These are phyloP conservation scores for Salix purpurea DNA, from an alignment of 345 rosid genomes.

Conservation along the genomic window DNA sequence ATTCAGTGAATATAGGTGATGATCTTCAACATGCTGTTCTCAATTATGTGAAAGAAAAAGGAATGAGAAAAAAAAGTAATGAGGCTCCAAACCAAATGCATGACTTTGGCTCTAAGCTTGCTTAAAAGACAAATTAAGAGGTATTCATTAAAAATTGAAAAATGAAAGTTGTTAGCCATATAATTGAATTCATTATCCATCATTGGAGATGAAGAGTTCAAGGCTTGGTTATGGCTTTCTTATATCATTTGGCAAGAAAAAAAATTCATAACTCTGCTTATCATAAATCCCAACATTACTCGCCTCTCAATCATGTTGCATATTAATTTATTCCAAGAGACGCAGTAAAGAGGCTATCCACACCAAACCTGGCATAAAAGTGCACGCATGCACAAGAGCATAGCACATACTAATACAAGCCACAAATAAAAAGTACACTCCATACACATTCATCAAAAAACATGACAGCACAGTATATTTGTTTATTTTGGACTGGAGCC, in stretches of 20 bases:
- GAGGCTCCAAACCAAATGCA: slow-evolving; percentile 6
- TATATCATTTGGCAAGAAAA: background rate
- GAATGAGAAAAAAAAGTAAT: slow-evolving; percentile 11
- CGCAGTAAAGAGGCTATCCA: background rate
- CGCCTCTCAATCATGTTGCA: background rate
- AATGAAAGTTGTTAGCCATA: background rate
- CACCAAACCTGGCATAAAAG: background rate
- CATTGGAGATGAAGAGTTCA: background rate
- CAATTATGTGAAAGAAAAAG: slow-evolving; percentile 21
- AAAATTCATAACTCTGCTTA: background rate
- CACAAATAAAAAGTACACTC: background rate
- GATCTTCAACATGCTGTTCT: slow-evolving; percentile 96
- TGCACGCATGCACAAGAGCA: background rate
- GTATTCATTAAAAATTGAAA: background rate
- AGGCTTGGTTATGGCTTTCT: background rate
- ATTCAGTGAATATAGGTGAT: slow-evolving; percentile 91
- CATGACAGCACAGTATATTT: background rate
- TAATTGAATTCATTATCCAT: background rate
- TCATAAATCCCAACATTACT: background rate
- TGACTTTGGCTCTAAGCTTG: background rate
- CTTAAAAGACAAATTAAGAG: background rate
- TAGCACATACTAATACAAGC: background rate
- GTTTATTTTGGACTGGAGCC: background rate
- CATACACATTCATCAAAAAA: background rate
- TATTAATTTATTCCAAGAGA: background rate